phyloP scores from a whole-genome alignment of 2,329 filamentous ascomycete species.

The Amauroascus niger region DNA sequence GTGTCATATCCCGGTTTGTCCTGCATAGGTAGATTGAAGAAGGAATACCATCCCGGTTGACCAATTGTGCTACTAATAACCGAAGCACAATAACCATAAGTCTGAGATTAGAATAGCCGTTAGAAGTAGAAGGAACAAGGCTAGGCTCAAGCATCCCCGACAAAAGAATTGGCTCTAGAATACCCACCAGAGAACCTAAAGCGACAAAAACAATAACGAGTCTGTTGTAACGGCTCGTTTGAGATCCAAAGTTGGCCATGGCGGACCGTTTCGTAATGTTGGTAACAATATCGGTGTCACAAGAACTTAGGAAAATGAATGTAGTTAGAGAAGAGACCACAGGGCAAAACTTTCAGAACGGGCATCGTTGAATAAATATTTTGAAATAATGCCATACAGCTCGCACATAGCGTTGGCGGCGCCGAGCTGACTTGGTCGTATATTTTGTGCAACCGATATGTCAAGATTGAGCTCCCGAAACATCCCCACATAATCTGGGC shows the following conservation, averaged over 20 bases:
- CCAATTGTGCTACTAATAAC: slow-evolving; percentile 46
- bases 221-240: slow-evolving; percentile 32
- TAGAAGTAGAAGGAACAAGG: background rate
- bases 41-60: slow-evolving; percentile 44
- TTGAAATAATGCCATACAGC: too few species aligned
- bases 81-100: slow-evolving; percentile 44
- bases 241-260: slow-evolving; percentile 28
- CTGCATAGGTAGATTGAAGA: slow-evolving; percentile 39
- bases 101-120: slow-evolving; percentile 25
- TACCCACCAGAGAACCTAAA: slow-evolving; percentile 32
- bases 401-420: too few species aligned
- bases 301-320: too few species aligned
- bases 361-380: too few species aligned
- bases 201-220: slow-evolving; percentile 34
- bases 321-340: too few species aligned
- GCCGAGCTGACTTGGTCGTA: too few species aligned
- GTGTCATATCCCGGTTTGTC: slow-evolving; percentile 39
- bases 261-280: slow-evolving; percentile 8
- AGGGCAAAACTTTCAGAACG: too few species aligned
- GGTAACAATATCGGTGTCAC: background rate
- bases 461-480: too few species aligned
- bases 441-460: too few species aligned
- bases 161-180: background rate
- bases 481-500: too few species aligned
- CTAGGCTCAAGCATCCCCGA: background rate